Base-by-base conservation (phyloP, 352 stramenopile genomes). In the Pythium aquatile region DNA sequence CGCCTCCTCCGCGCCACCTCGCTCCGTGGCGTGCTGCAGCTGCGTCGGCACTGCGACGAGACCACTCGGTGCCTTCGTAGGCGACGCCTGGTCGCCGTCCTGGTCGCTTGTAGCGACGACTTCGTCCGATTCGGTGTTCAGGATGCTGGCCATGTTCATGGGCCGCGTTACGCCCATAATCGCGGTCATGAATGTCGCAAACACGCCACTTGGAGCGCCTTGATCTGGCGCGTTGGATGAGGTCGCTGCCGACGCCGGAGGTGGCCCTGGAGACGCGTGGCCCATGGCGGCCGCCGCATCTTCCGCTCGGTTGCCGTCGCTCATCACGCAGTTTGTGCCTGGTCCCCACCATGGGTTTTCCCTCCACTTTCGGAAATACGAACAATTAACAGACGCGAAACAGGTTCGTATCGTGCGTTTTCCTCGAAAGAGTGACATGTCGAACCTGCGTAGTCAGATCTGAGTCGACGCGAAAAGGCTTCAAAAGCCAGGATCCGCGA, bases 301-400 rank as follows among this genome's bases (percentile, higher is more conserved):
- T 17, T 62, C 55, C 26, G 33, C n/a, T 16, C 28, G 3, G 40
- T 30, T 39, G 55, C 55, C 26, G 55, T 62, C 55, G 28, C 55
- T 62, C 55, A 54, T 62, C 13, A 51, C 10, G 37, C 26, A 13
- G 17, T 5, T 56, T 42, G 20, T 51, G 51, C 51, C 59, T 42
- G 49, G 48, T 65, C 35, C 16, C 33, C 16, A 17, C 59, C 59
- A 59, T 65, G 51, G 29, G 49, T 65, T 66, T 66, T 66, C 51
- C 59, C 59, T 59, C 49, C 59, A 58, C 48, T 53, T 65, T 59
- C 26, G 30, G 54, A 46, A 39, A 29, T 52, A 39, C 14, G 20
- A 65, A 57, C 60, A 53, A 28, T 47, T 66, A 48, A 61, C 52
- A n/a, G 53, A 59, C 3, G 39, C 11, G 28, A 14, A 49, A 13